phyloP scores from a whole-genome alignment of 1,284 basidiomycete genomes.

The Ganoderma leucocontextum region DNA sequence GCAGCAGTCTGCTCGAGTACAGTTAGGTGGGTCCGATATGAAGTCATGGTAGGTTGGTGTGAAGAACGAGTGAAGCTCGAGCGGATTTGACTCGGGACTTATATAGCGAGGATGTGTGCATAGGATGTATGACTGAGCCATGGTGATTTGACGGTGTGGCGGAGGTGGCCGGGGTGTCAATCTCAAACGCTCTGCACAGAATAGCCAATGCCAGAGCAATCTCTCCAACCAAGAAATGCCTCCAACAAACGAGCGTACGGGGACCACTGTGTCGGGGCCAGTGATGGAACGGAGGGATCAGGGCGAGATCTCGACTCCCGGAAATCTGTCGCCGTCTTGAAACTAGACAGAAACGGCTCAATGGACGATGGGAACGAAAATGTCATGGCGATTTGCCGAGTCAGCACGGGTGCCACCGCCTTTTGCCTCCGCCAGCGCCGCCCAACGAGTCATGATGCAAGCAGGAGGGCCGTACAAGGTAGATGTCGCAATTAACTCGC shows the following conservation, averaged over 20 bases:
- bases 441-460: slow-evolving; percentile 27
- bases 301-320: slow-evolving; percentile 30
- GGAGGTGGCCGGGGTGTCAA: slow-evolving; percentile 31
- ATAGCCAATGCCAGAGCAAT: slow-evolving; percentile 32
- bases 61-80: slow-evolving; percentile 16
- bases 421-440: slow-evolving; percentile 22
- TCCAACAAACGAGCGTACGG: slow-evolving; percentile 22
- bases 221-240: slow-evolving; percentile 18
- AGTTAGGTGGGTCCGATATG: slow-evolving; percentile 54
- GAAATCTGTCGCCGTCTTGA: slow-evolving; percentile 25
- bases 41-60: slow-evolving; percentile 34
- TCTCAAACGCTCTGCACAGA: slow-evolving; percentile 32
- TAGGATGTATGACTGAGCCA: slow-evolving; percentile 30
- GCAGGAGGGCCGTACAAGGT: slow-evolving; percentile 11
- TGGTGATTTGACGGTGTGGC: slow-evolving; percentile 29
- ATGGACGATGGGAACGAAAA: slow-evolving; percentile 26
- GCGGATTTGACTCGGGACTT: slow-evolving; percentile 14
- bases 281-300: slow-evolving; percentile 30
- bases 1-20: slow-evolving; percentile 57
- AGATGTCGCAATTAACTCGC: slow-evolving; percentile 23
- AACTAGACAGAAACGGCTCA: slow-evolving; percentile 28
- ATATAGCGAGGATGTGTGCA: slow-evolving; percentile 24
- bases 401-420: slow-evolving; percentile 28
- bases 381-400: slow-evolving; percentile 30
- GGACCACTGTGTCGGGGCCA: slow-evolving; percentile 13